Conservation (phyloP, 1,139 yeast genomes). For the Yamadazyma pseudoaaseri region DNA sequence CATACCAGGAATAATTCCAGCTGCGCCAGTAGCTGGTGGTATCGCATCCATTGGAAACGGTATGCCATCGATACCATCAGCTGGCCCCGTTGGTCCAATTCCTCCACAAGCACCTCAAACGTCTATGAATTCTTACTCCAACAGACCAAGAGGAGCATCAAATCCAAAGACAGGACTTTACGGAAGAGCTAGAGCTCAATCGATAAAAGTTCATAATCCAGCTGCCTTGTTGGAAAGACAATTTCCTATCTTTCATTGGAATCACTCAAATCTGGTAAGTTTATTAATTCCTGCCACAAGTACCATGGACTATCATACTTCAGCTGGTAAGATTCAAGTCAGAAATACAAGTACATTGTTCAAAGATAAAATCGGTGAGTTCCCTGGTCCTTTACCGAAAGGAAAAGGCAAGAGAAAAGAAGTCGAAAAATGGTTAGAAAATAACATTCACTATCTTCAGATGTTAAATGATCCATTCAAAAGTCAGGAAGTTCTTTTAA, state of each 20-base stretch:
- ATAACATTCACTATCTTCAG: constrained; percentile 8
- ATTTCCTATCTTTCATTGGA: constrained; percentile 79
- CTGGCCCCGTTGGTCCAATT: not conserved
- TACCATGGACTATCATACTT: constrained; percentile 10
- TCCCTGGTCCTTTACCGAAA: constrained; percentile 69
- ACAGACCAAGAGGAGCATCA: constrained; percentile 28
- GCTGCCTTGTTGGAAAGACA: constrained; percentile 50
- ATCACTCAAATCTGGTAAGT: constrained; percentile 36
- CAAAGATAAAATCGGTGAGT: constrained; percentile 21
- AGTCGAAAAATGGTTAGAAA: constrained; percentile 58
- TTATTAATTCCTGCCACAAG: constrained; percentile 27
- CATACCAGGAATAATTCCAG: not conserved
- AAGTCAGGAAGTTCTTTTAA: constrained; percentile 27
- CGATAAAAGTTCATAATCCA: constrained; percentile 32
- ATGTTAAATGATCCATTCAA: constrained; percentile 10
- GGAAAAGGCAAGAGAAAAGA: constrained; percentile 61
- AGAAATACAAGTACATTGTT: constrained; percentile 18
- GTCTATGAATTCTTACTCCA: no score
- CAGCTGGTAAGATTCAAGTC: constrained; percentile 17
- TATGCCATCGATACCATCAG: not conserved
- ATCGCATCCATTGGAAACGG: not conserved
- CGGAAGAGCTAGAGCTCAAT: constrained; percentile 20
- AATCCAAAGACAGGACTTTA: constrained; percentile 28
- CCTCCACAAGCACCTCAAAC: constrained; percentile 3
- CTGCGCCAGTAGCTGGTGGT: not conserved